phyloP scores from a whole-genome alignment of 169 alveolate genomes.

The Toxoplasma gondii region DNA sequence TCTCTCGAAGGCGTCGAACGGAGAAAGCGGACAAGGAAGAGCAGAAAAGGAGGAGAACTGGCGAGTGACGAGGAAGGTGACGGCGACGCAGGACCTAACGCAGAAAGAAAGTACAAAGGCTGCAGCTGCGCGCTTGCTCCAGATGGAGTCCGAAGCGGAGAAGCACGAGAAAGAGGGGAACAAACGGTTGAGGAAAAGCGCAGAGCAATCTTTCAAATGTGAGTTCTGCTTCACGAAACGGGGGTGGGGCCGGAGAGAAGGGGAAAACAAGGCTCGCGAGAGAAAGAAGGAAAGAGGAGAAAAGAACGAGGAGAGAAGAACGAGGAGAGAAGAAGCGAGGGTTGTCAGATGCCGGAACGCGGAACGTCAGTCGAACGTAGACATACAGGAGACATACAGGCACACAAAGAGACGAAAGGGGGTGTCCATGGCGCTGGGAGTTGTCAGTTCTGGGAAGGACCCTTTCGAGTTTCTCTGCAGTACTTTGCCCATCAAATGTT shows the following conservation, averaged over 20 bases:
- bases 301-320: no score
- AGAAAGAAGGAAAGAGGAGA: neutral
- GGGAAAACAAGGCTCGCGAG: neutral
- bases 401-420: no score
- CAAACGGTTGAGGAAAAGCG: conserved; percentile 26
- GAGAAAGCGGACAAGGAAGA: neutral
- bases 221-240: neutral
- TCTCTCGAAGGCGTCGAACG: conserved; percentile 24
- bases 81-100: neutral
- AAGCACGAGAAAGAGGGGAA: neutral
- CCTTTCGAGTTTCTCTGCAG: no score
- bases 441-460: no score
- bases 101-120: conserved; percentile 51
- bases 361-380: no score
- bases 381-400: no score
- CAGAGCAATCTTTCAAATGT: conserved; percentile 63
- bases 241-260: neutral
- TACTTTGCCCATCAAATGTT: no score
- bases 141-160: conserved; percentile 35
- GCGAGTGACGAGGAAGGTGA: neutral
- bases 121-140: conserved; percentile 63
- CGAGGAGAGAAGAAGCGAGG: no score
- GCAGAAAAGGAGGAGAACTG: neutral
- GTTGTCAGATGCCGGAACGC: no score
- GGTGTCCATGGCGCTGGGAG: no score